These are phyloP conservation scores for Eutrema heterophyllum DNA, from an alignment of 345 rosid genomes.

Conservation along the genomic window DNA sequence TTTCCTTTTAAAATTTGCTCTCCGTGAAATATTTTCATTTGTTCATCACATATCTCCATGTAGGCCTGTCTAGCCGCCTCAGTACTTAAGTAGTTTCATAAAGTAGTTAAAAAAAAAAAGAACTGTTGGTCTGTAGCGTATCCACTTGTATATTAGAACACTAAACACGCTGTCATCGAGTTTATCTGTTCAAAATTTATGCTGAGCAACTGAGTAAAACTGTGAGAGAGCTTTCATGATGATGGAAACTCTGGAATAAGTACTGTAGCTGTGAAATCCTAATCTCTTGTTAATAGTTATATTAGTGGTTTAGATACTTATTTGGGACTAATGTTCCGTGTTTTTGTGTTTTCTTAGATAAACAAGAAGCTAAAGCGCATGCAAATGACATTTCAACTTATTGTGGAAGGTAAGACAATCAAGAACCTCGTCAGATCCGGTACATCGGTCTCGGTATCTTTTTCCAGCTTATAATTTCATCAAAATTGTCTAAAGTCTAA, in stretches of 20 bases:
- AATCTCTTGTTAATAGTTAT: background rate
- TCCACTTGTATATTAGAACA: background rate
- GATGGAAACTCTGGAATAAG: background rate
- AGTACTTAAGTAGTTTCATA: background rate
- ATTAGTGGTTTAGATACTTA: background rate
- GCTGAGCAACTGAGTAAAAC: background rate
- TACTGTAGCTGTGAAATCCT: constrained; percentile 10
- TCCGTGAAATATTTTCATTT: background rate
- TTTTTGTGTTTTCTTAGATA: constrained; percentile 45
- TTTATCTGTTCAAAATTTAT: background rate
- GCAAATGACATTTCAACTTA: constrained; percentile 82
- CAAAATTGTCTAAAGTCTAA: background rate
- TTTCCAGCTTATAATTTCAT: background rate
- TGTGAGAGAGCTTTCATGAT: background rate
- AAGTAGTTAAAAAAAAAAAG: background rate
- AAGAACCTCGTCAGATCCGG: background rate
- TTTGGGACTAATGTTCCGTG: background rate
- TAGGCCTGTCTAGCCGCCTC: background rate
- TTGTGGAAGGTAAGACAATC: constrained; percentile 75
- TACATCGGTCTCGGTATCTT: background rate
- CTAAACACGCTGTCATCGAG: background rate
- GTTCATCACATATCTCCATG: background rate
- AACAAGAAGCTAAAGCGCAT: constrained; percentile 86
- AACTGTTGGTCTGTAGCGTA: background rate
- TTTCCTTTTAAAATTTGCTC: background rate